Evolutionary conservation across 176 grass and related monocot species (phyloP).

Genomic region (Triticum aestivum): IWGSC_CS_RefSeq_v2.1 NC_057796.1:89375977-89376476

Average conservation of each 20-base stretch:
- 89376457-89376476: background rate
- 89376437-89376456: background rate
- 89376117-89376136: background rate
- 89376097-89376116: too few relatives aligned
- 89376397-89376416: rapidly evolving
- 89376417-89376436: background rate
- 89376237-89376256: rapidly evolving
- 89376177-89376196: background rate
- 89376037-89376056: background rate
- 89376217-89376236: rapidly evolving
- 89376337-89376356: background rate
- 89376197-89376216: background rate
- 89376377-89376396: background rate
- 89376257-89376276: background rate
- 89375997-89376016: background rate
- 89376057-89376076: background rate
- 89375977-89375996: rapidly evolving
- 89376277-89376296: background rate
- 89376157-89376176: background rate
- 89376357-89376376: background rate
- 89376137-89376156: background rate
- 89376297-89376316: background rate
- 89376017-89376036: background rate
- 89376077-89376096: background rate
- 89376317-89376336: rapidly evolving